phyloP scores from a whole-genome alignment of 768 basidiomycete species.

The Suillus spraguei region DNA sequence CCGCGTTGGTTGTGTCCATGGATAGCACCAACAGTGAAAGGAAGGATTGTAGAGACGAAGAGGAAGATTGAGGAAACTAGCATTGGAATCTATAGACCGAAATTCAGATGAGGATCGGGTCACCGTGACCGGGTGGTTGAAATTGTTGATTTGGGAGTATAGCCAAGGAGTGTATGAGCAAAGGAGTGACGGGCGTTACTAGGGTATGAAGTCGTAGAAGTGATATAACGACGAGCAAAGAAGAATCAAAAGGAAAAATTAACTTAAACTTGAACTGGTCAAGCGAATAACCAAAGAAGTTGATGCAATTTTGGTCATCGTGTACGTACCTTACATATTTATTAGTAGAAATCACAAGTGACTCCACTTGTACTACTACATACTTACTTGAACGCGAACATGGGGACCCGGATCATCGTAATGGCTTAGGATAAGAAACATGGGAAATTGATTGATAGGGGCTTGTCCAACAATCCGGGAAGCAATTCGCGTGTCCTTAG shows the following conservation, averaged over 20 bases:
- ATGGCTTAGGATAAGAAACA: neutral
- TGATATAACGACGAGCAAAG: neutral
- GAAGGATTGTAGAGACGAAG: slow-evolving; percentile 36
- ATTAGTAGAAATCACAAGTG: neutral
- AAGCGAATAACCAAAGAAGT: neutral
- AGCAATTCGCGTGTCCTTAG: neutral
- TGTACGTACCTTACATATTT: neutral
- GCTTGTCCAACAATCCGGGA: neutral
- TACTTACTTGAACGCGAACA: neutral
- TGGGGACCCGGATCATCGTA: neutral
- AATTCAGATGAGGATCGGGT: neutral
- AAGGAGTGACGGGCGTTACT: neutral
- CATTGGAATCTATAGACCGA: slow-evolving; percentile 15
- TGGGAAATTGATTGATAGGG: neutral
- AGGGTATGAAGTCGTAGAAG: neutral
- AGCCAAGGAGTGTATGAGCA: neutral
- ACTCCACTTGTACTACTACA: neutral
- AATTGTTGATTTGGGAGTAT: neutral
- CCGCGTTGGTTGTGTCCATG: slow-evolving; percentile 21
- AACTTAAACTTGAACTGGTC: too few relatives aligned
- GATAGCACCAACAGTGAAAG: slow-evolving; percentile 35
- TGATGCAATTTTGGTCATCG: neutral
- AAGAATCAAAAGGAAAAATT: neutral
- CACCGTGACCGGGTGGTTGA: neutral
- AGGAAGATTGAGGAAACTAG: slow-evolving; percentile 32